These are phyloP conservation scores for Nicotiana knightiana DNA, from an alignment of 257 asterid genomes.

Conservation along the genomic window DNA sequence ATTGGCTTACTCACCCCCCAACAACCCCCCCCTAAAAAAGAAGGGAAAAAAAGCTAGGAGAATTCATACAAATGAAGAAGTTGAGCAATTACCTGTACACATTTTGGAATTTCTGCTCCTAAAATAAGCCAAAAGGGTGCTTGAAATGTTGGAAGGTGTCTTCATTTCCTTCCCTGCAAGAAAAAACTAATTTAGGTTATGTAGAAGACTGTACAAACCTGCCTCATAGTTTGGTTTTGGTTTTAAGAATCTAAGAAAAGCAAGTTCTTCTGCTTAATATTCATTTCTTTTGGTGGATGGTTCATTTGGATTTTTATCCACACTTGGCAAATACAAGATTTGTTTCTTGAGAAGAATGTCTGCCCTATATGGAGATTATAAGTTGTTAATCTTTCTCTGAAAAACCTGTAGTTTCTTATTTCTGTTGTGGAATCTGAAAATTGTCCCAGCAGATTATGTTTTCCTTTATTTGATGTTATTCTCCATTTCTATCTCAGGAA, in stretches of 20 bases:
- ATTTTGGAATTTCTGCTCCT: not conserved
- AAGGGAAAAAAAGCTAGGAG: not conserved
- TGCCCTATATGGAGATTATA: not conserved
- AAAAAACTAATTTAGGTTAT: not conserved
- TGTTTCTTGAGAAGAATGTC: not conserved
- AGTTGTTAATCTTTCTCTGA: not conserved
- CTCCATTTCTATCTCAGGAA: conserved; percentile 40
- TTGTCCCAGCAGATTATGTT: not conserved
- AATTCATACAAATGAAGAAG: not conserved
- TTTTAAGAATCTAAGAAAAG: not conserved
- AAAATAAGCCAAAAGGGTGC: not conserved
- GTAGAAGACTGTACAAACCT: not conserved
- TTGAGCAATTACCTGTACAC: not conserved
- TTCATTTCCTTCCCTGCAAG: not conserved
- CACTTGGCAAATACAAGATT: not conserved
- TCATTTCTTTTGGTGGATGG: not conserved
- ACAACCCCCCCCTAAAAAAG: not conserved
- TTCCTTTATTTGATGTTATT: conserved; percentile 1
- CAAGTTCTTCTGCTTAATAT: not conserved
- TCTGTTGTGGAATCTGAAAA: not conserved
- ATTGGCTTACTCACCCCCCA: not conserved
- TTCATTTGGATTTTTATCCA: not conserved
- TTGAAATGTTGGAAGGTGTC: not conserved
- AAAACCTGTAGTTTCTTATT: not conserved
- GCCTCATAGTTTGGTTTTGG: not conserved